Evolutionary conservation across 2,329 filamentous ascomycete species (phyloP).

Genomic region (Aspergillus clavatus): DNA sequence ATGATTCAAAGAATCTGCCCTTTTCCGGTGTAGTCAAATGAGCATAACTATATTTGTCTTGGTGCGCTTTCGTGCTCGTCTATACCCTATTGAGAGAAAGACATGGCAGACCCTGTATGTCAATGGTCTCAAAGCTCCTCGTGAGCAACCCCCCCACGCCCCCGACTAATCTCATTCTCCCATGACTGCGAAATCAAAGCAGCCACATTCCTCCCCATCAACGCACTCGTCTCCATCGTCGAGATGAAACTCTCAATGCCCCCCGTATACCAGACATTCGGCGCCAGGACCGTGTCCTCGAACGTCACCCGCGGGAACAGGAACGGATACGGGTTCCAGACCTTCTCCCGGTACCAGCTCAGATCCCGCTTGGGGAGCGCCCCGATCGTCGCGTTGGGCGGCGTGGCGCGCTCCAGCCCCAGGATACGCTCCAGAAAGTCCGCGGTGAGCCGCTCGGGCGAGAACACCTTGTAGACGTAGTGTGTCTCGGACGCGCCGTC

Average conservation of each 20-base stretch:
- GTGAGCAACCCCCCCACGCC: not conserved
- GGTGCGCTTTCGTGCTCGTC: no score
- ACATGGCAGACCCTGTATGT: no score
- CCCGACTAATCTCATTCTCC: conserved; percentile 27
- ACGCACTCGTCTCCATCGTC: conserved; percentile 92
- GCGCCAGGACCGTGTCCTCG: conserved; percentile 66
- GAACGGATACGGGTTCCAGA: conserved; percentile 82
- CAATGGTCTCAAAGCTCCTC: not conserved
- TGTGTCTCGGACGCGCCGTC: conserved; percentile 34
- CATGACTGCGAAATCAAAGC: conserved; percentile 53
- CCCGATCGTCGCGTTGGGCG: conserved; percentile 25
- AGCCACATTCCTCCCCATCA: conserved; percentile 69
- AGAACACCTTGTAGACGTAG: conserved; percentile 65
- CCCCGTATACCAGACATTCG: conserved; percentile 52
- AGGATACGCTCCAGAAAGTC: conserved; percentile 49
- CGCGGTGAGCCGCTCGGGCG: conserved; percentile 45
- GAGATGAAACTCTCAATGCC: conserved; percentile 90
- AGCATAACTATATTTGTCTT: no score
- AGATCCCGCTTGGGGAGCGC: conserved; percentile 46
- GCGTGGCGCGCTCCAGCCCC: conserved; percentile 33
- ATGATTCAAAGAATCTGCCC: conserved; percentile 14
- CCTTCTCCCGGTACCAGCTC: conserved; percentile 71
- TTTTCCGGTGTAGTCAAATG: no score
- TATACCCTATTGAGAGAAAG: no score
- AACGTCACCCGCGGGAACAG: conserved; percentile 82